Evolutionary conservation across 2,329 filamentous ascomycete species (phyloP).

Genomic region (Penicillium glabrum): DNA sequence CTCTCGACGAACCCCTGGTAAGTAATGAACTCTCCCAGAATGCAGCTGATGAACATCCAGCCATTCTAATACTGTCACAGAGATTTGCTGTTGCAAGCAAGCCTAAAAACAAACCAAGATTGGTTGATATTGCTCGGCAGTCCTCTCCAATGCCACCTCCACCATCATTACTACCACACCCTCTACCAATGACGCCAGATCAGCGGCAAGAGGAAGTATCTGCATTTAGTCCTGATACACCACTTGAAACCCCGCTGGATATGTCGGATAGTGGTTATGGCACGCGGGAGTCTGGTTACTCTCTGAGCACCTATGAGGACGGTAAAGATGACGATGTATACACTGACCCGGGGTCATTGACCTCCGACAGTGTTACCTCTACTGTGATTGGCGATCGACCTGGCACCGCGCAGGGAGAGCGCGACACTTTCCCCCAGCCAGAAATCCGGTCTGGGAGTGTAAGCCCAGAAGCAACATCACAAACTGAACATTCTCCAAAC

Average conservation of each 20-base stretch:
- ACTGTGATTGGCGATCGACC: conserved; percentile 26
- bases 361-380: conserved; percentile 27
- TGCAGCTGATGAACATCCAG: neutral
- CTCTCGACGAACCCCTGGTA: conserved; percentile 27
- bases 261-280: conserved; percentile 37
- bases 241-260: conserved; percentile 37
- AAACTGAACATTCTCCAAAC: conserved; percentile 14
- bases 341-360: conserved; percentile 27
- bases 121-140: conserved; percentile 40
- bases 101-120: conserved; percentile 39
- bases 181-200: conserved; percentile 36
- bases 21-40: conserved; percentile 5
- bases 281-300: conserved; percentile 29
- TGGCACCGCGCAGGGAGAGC: conserved; percentile 16
- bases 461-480: conserved; percentile 17
- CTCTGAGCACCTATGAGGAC: conserved; percentile 22
- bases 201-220: conserved; percentile 37
- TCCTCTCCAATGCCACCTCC: conserved; percentile 30
- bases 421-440: conserved; percentile 19
- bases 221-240: conserved; percentile 41
- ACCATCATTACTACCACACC: conserved; percentile 18
- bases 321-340: conserved; percentile 29
- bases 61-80: conserved; percentile 11
- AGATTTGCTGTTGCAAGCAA: conserved; percentile 37
- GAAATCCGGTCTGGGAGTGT: conserved; percentile 24